Evolutionary conservation across 768 basidiomycete genomes (phyloP), one percentile per base, ranked within the genome.

Genomic region (Tylopilus sp.): DNA sequence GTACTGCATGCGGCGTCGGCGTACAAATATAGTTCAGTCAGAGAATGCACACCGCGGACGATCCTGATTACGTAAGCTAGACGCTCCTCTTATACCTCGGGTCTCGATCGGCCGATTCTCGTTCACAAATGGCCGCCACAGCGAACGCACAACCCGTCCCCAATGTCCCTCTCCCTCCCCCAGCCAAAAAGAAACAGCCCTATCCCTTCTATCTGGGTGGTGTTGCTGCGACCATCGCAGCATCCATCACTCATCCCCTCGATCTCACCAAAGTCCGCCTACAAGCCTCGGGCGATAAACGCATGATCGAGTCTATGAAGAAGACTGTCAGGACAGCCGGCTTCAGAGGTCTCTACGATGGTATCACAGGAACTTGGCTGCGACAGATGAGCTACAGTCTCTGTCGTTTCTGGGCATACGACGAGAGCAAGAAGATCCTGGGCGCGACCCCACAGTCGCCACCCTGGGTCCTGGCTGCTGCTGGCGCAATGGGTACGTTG

Each of bases 351-450:
- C 75, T 94, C 43, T 91, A 82, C 62, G 92, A 93, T 64, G 92
- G 92, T 17, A 90, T 93, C 52, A 75, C 85, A 3, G 92, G 91
- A 26, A 95, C 92, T 23, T 86, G 90, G 82, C 71, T 95, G 69
- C 81, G 92, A 25, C 92, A 95, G 71, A 91, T 94, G 90, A 88
- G 85, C 30, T 95, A 95, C 71, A 91, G 88, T 39, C 75, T 93
- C 67, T 91, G 89, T 67, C 78, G 91, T n/a, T 95, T 93, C 74
- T 93, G 90, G 82, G 90, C 88, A 15, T 92, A 94, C 67, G 91
- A 94, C 56, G 87, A 90, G 73, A 89, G 86, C 67, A 95, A 93
- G 77, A 91, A 86, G 73, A 57, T 86, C 7, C 60, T 94, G 0
- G 88, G 88, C 20, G 86, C 87, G 13, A 75, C 72, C 70, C 60